phyloP scores from a whole-genome alignment of 1,139 yeast genomes.

The Meyerozyma smithsonii region DNA sequence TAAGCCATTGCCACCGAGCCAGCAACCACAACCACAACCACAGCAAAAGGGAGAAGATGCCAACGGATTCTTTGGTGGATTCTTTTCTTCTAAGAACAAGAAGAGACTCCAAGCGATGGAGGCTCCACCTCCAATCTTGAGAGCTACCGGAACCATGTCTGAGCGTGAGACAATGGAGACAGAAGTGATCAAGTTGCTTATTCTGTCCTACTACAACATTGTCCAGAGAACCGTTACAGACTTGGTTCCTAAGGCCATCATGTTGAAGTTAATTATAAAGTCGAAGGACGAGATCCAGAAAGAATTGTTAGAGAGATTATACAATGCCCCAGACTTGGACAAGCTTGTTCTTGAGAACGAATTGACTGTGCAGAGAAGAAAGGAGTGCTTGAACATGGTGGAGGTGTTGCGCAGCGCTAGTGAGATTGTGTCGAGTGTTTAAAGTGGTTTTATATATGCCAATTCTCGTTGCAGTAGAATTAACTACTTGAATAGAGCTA shows the following conservation, averaged over 20 bases:
- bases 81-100: constrained; percentile 88
- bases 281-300: constrained; percentile 88
- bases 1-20: constrained; percentile 56
- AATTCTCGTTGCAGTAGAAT: no score
- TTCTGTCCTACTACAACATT: constrained; percentile 83
- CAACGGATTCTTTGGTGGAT: constrained; percentile 89
- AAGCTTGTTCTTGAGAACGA: constrained; percentile 90
- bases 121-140: constrained; percentile 92
- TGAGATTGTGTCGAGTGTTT: constrained; percentile 86
- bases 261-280: constrained; percentile 81
- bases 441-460: no score
- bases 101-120: constrained; percentile 95
- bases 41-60: constrained; percentile 27
- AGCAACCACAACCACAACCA: constrained; percentile 29
- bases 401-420: constrained; percentile 85
- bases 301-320: constrained; percentile 81
- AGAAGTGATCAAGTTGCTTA: constrained; percentile 89
- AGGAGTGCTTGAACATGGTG: constrained; percentile 93
- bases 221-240: constrained; percentile 94
- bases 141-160: constrained; percentile 92
- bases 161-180: constrained; percentile 97
- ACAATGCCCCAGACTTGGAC: constrained; percentile 68
- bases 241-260: constrained; percentile 89
- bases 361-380: constrained; percentile 87
- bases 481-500: no score